Evolutionary conservation across 257 asterid species (phyloP).

Genomic region (Nicotiana benthamiana): DNA sequence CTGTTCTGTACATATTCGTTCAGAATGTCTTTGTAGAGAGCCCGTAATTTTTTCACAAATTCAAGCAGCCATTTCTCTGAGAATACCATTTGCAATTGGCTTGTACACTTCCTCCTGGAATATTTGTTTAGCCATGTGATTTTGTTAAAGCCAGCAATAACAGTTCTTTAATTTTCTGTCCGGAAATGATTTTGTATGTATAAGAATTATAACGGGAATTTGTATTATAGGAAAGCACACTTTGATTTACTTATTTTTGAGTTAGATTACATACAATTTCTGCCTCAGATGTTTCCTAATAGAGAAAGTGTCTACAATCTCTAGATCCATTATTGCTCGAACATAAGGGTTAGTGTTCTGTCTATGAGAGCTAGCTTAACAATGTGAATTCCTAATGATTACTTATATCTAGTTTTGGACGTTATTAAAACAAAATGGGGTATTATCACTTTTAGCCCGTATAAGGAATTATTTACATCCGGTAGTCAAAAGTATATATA

Average conservation of each 20-base stretch:
- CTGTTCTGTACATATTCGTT: slow-evolving; percentile 2
- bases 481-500: no score
- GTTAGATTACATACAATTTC: neutral
- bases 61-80: slow-evolving; percentile 2
- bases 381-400: neutral
- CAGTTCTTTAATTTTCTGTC: neutral
- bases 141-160: neutral
- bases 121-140: neutral
- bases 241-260: neutral
- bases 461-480: no score
- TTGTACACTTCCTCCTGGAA: neutral
- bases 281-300: neutral
- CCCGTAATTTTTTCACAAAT: neutral
- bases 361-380: neutral
- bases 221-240: neutral
- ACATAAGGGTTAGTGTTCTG: neutral
- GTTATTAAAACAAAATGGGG: neutral
- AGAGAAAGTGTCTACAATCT: no score
- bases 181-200: neutral
- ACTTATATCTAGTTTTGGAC: neutral
- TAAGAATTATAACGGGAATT: neutral
- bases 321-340: neutral
- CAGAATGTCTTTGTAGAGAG: neutral
- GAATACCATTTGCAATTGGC: slow-evolving; percentile 5
- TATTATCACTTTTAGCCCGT: no score